A percentile compares a stretch with the other conserved stretches of the same genome.
These are phyloP conservation scores for Gaultheria prostrata DNA, from an alignment of 148 eudicot genomes.

Conservation along the genomic window DNA sequence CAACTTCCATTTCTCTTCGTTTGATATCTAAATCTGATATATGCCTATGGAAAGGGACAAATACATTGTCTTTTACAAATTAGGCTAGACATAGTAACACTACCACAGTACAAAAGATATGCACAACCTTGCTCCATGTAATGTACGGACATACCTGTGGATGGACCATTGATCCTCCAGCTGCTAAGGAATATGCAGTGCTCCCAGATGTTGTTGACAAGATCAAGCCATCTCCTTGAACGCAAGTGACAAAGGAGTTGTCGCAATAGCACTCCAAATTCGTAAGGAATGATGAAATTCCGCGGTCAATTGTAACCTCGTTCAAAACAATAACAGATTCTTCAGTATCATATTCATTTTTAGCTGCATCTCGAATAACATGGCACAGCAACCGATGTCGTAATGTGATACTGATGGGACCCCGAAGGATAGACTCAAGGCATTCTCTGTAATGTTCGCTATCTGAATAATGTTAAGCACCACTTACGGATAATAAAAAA, in stretches of 20 bases:
- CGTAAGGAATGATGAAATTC: constrained; percentile 85
- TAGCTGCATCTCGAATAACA: constrained; percentile 68
- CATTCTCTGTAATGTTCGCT: constrained; percentile 81
- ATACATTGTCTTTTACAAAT: not conserved
- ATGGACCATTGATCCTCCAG: constrained; percentile 99
- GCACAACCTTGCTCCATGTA: not conserved
- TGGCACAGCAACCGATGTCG: constrained; percentile 87
- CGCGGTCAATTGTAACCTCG: constrained; percentile 96
- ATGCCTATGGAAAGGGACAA: not conserved
- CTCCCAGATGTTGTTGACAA: constrained; percentile 95
- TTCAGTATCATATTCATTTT: constrained; percentile 68
- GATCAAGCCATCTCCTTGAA: constrained; percentile 96
- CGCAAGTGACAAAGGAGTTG: constrained; percentile 79
- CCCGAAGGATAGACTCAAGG: constrained; percentile 63
- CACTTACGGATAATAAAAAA: constrained; percentile 1
- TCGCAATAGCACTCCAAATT: constrained; percentile 94
- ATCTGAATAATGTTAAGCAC: constrained; percentile 64
- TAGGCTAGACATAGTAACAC: not conserved
- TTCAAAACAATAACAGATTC: constrained; percentile 83
- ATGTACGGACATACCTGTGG: constrained; percentile 68
- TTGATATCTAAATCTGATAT: not conserved
- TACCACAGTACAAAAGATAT: not conserved
- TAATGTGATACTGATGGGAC: constrained; percentile 85
- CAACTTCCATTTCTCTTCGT: not conserved
- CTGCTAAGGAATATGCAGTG: constrained; percentile 96